Base-by-base conservation (phyloP, 139 green algal genomes). In the Spirogloea muscicola region DNA sequence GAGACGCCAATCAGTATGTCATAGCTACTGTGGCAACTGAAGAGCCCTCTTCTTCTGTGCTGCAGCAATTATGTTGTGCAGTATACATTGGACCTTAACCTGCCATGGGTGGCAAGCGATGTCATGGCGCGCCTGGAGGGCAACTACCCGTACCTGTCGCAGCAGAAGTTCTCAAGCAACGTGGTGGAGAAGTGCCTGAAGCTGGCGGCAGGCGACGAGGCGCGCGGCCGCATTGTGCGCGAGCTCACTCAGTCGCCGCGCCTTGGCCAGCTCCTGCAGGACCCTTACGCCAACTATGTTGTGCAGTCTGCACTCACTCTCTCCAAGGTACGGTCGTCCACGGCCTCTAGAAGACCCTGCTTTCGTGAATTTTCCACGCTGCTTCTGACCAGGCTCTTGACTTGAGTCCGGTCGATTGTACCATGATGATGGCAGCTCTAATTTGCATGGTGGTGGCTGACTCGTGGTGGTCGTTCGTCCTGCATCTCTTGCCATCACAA, bases 101-200 rank as follows among this genome's bases (percentile, higher is more conserved):
- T 96, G 42, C 41, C 80, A 16, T 92, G 95, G 81, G 85, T 88
- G 3, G 86, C 73, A 41, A 76, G 71, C 0, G 69, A 86, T 33
- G 87, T 98, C 49, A 93, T 97, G 84, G 68, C 51, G 39, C 73
- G 84, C 44, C 86, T 98, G 43, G 57, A 68, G 25, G 93, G 92
- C 18, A 84, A 91, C 76, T 96, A 92, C 76, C 64, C 86, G 18
- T 85, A 91, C 55, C 90, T 99, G 52, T 84, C 86, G 49, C 88
- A 91, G 68, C 94, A 99, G 78, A 99, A 99, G 89, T 99, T 99
- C 85, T 90, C 75, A 51, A 93, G 85, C 71, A 99, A 99, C 77
- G 94, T 99, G 34, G 94, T 98, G 21, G 94, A 99, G 84, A 96
- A 96, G 86, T 97, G 92, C 86, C 85, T 99, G 13, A 99, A 99